phyloP scores from a whole-genome alignment of 768 basidiomycete species.

The Gautieria morchelliformis region DNA sequence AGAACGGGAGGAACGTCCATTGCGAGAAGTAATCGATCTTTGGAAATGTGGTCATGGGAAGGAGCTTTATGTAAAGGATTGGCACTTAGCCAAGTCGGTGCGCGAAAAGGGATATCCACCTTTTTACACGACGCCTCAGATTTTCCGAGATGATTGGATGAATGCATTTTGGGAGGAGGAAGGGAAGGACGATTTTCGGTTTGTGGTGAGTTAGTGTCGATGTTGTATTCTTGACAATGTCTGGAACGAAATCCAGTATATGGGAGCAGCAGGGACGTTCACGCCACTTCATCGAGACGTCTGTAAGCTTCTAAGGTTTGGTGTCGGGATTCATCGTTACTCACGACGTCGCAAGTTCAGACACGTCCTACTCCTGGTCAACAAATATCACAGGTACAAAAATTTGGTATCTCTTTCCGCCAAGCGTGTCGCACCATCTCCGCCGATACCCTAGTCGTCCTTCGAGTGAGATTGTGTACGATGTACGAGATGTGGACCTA shows the following conservation, averaged over 20 bases:
- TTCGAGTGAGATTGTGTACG: conserved; percentile 9
- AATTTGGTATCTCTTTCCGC: conserved; percentile 12
- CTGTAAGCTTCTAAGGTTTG: conserved; percentile 6
- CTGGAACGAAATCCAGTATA: conserved; percentile 3
- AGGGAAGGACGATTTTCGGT: conserved; percentile 11
- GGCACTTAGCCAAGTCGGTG: conserved; percentile 9
- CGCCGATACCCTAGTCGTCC: conserved; percentile 9
- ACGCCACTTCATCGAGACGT: conserved; percentile 13
- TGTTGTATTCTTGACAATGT: not conserved
- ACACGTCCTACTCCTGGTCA: conserved; percentile 15
- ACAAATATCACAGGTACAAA: conserved; percentile 14
- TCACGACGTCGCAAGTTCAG: not conserved
- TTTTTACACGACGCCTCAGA: conserved; percentile 10
- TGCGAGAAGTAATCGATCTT: conserved; percentile 9
- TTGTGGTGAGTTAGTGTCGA: conserved; percentile 5
- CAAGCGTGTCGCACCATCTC: conserved; percentile 9
- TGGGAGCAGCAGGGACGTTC: conserved; percentile 12
- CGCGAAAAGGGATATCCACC: not conserved
- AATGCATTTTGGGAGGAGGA: conserved; percentile 10
- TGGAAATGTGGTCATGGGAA: conserved; percentile 3
- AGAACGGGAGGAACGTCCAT: conserved; percentile 1
- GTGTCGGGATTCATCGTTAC: not conserved
- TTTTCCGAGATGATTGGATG: conserved; percentile 13
- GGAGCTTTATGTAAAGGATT: conserved; percentile 11
- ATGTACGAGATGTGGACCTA: conserved; percentile 8